Base-by-base conservation (phyloP, 106 monocot genomes). In the Triglochin maritima region DNA sequence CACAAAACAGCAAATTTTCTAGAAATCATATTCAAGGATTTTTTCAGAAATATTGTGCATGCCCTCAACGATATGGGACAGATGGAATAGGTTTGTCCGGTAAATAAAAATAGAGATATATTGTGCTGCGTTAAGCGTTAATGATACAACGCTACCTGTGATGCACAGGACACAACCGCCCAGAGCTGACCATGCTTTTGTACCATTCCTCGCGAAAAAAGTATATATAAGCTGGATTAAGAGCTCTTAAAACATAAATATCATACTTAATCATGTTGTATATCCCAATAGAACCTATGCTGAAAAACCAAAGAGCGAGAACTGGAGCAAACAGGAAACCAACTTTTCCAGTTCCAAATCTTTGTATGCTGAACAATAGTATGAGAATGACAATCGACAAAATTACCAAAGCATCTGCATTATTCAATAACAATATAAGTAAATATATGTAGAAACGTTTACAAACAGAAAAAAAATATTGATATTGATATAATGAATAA, bases 111-210 rank as follows among this genome's bases (percentile, higher is more conserved):
- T 29, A 29, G 29, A 29, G 29, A 1, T 1, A 29, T 29, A 29
- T 29, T 29, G 29, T 29, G 29, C 29, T 29, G 29, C 29, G 29
- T 29, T 52, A 52, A 11, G 52, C 11, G 0, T 52, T 2, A 52
- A 58, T 58, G 58, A 15, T 5, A 16, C 16, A 49, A 65, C 7
- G 14, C 29, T 50, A 93, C 93, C 93, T 80, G 93, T 93, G 5
- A 93, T 93, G 84, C 93, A 93, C 69, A 93, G 69, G 61, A 93
- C 93, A 76, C 83, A 83, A 57, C 93, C 93, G 47, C 93, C 93
- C 78, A 93, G 93, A 66, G 93, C 81, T 44, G 89, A 80, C 93
- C 93, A 93, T 60, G 93, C 93, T 64, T 82, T 86, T 1, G 13
- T 29, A 11, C 80, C 73, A 55, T 93, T 93, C 56, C 67, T 78